Conservation (phyloP, 306 rosid species). For the Cucumis cinereus region DNA sequence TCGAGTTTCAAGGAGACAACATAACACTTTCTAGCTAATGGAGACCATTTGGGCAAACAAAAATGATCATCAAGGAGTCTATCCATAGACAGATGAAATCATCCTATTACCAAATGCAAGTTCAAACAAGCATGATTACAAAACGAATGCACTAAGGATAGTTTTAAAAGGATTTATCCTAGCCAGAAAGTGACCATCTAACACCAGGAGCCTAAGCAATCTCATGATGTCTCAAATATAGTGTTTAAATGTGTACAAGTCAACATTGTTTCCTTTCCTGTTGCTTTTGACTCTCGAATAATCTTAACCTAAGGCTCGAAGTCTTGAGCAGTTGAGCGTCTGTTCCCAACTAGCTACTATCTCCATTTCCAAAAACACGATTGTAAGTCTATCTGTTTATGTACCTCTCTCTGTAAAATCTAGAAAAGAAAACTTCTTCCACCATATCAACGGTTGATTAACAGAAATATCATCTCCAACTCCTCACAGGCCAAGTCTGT, state of each 20-base stretch:
- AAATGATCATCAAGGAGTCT: not conserved
- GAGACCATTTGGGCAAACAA: not conserved
- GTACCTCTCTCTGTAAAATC: not conserved
- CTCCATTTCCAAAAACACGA: not conserved
- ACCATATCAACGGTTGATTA: not conserved
- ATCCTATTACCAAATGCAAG: not conserved
- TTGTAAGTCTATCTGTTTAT: not conserved
- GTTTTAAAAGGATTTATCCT: not conserved
- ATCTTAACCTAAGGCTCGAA: not conserved
- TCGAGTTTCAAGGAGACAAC: not conserved
- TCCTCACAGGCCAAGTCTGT: not conserved
- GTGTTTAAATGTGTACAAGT: not conserved
- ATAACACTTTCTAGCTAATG: not conserved
- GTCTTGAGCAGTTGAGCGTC: not conserved
- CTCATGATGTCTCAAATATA: not conserved
- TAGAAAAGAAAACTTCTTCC: not conserved
- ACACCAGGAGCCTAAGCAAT: not conserved
- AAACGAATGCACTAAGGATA: not conserved
- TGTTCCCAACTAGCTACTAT: not conserved
- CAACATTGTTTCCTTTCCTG: not conserved
- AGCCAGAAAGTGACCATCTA: not conserved
- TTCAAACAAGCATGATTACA: not conserved
- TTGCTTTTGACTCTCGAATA: not conserved
- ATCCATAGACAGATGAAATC: not conserved
- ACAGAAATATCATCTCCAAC: not conserved